Evolutionary conservation across 192 early-diverging fungal genomes (phyloP).

Genomic region (Jimgerdemannia flammicorona): DNA sequence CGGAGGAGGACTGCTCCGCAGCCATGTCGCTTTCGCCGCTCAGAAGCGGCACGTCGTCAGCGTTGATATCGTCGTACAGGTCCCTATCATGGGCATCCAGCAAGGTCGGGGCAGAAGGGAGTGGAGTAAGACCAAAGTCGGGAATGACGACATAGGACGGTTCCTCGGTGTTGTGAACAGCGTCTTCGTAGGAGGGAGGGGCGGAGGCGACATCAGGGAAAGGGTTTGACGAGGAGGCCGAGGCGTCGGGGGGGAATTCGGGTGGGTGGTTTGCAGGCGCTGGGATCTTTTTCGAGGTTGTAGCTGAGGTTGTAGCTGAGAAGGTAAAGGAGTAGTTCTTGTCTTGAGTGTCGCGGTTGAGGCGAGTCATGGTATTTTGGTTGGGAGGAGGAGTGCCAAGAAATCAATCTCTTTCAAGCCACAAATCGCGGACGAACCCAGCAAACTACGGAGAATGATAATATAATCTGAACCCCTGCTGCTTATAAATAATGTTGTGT

Average conservation of each 20-base stretch:
- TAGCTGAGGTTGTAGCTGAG: neutral
- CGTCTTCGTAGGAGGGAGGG: neutral
- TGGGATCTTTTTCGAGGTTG: neutral
- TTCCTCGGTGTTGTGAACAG: neutral
- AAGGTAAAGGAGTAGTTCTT: neutral
- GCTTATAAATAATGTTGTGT: too few species aligned
- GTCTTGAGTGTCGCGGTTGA: too few species aligned
- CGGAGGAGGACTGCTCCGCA: neutral
- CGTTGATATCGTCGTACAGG: neutral
- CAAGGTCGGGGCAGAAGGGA: neutral
- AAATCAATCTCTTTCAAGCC: too few species aligned
- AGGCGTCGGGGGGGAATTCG: neutral
- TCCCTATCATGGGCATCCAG: neutral
- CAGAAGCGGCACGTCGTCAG: neutral
- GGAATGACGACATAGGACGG: neutral
- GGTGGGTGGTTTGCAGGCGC: neutral
- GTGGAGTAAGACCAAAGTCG: neutral
- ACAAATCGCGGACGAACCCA: too few species aligned
- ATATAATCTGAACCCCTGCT: too few species aligned
- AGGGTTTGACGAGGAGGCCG: neutral
- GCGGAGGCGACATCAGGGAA: neutral
- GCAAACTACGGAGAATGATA: too few species aligned
- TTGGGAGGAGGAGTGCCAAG: too few species aligned
- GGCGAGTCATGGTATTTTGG: too few species aligned
- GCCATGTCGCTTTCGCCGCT: neutral